A percentile compares a stretch with the other conserved stretches of the same genome.
Conservation (phyloP, 768 basidiomycete genomes). For the Kwoniella europaea region DNA sequence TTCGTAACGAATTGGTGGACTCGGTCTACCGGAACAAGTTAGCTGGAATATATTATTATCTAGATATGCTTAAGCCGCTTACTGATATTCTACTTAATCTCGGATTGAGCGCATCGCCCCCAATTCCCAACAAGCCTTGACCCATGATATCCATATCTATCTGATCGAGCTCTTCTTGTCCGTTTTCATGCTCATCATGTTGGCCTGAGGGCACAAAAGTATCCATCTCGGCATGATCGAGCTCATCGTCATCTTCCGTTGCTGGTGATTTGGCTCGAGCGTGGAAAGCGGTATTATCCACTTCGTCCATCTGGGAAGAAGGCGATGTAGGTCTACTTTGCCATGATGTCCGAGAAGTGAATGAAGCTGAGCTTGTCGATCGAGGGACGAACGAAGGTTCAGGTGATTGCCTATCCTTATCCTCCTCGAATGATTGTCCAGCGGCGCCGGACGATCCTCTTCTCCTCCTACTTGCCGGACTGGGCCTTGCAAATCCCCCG, state of each 20-base stretch:
- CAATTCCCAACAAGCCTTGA: conserved; percentile 15
- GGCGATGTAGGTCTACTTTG: conserved; percentile 36
- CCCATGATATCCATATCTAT: conserved; percentile 36
- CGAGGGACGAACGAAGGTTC: conserved; percentile 2
- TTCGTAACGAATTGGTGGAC: conserved; percentile 71
- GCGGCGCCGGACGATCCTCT: conserved; percentile 33
- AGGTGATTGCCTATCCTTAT: conserved; percentile 18
- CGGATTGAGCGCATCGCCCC: conserved; percentile 27
- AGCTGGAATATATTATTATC: background rate
- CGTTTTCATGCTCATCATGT: conserved; percentile 10
- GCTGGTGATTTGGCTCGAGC: conserved; percentile 44
- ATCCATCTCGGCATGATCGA: conserved; percentile 25
- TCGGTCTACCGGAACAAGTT: conserved; percentile 36
- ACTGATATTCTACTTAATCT: conserved; percentile 45
- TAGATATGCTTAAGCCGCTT: conserved; percentile 7
- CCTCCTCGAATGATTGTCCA: conserved; percentile 23
- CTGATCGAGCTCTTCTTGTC: conserved; percentile 29
- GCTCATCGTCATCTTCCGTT: conserved; percentile 25
- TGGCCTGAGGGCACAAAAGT: conserved; percentile 3
- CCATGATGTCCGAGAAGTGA: conserved; percentile 21
- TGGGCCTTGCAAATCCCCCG: conserved; percentile 46
- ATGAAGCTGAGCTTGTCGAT: conserved; percentile 16
- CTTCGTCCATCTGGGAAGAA: conserved; percentile 29
- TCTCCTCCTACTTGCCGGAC: conserved; percentile 43
- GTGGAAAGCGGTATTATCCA: conserved; percentile 48